These are phyloP conservation scores for Trametes gibbosa DNA, from an alignment of 768 basidiomycete species.

Conservation along the genomic window DNA sequence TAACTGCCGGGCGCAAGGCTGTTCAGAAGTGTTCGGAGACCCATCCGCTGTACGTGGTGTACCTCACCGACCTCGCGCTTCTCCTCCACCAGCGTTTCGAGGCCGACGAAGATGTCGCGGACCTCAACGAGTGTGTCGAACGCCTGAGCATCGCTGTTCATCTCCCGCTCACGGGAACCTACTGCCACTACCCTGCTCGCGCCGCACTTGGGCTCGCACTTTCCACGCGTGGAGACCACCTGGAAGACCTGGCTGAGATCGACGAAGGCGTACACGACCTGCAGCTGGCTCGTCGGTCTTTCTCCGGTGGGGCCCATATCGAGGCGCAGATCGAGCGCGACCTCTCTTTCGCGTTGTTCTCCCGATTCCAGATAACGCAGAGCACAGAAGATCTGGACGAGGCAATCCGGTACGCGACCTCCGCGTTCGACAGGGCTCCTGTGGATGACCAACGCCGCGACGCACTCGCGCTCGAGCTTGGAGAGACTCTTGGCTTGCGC, in stretches of 20 bases:
- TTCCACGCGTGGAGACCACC: not conserved
- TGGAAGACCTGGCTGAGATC: not conserved
- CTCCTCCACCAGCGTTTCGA: not conserved
- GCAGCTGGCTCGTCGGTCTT: not conserved
- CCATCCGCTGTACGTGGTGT: not conserved
- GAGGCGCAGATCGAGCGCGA: slow-evolving; percentile 1
- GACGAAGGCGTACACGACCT: not conserved
- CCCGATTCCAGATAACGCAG: not conserved
- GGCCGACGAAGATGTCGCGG: not conserved
- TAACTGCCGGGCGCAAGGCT: not conserved
- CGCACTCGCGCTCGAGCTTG: not conserved
- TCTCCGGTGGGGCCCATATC: not conserved
- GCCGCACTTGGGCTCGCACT: not conserved
- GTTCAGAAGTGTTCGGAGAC: not conserved
- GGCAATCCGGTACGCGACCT: not conserved
- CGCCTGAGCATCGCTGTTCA: not conserved
- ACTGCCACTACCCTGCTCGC: not conserved
- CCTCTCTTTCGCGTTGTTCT: not conserved
- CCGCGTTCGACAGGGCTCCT: not conserved
- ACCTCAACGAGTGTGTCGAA: not conserved
- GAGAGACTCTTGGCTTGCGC: not conserved
- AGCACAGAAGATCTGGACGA: not conserved
- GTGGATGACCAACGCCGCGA: not conserved
- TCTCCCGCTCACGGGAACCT: not conserved
- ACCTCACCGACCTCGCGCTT: not conserved